Conservation (phyloP, 176 grass and related monocot species). For the Elaeis guineensis region DNA sequence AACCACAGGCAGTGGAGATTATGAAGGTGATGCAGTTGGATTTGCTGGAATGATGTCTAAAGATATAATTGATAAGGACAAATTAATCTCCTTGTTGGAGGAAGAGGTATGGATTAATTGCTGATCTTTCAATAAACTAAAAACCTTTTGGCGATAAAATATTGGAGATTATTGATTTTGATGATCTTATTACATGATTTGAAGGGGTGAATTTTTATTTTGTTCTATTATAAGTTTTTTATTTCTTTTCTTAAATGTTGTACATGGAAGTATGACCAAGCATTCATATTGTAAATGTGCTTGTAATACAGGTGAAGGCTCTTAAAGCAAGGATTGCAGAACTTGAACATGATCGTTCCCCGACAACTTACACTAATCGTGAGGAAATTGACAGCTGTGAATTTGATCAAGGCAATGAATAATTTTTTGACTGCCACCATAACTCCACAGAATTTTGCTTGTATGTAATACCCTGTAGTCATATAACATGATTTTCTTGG, state of each 20-base stretch:
- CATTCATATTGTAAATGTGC: too few species aligned
- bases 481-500: too few species aligned
- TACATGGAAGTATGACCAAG: too few species aligned
- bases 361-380: conserved; percentile 1
- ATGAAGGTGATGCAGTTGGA: not conserved
- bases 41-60: not conserved
- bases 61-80: conserved; percentile 47
- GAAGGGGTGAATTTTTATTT: too few species aligned
- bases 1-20: conserved; percentile 8
- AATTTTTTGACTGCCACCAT: too few species aligned
- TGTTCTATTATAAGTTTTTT: too few species aligned
- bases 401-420: conserved; percentile 42
- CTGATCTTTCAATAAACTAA: conserved; percentile 1
- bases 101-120: conserved; percentile 60
- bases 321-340: conserved; percentile 65
- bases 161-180: too few species aligned
- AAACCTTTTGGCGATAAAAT: not conserved
- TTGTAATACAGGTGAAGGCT: conserved; percentile 38
- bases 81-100: conserved; percentile 49
- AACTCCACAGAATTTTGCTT: too few species aligned
- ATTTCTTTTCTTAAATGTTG: too few species aligned
- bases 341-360: conserved; percentile 35
- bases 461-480: too few species aligned
- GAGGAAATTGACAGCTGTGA: conserved; percentile 16
- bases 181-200: too few species aligned